Evolutionary conservation across 768 basidiomycete genomes (phyloP).

Genomic region (Tylopilus sp.): DNA sequence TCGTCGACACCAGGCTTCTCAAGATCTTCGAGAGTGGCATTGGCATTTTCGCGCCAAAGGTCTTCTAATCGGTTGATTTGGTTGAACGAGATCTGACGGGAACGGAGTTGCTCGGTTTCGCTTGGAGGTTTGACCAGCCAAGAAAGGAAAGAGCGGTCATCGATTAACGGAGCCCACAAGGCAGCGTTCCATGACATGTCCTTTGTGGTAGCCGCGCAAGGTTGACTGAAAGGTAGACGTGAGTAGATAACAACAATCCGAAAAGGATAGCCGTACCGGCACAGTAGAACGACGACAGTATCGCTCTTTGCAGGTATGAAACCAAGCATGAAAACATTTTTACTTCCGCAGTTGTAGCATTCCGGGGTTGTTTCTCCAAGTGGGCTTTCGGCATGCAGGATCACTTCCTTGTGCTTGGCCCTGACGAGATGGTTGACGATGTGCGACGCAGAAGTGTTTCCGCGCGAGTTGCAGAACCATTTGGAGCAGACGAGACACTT

Average conservation of each 20-base stretch:
- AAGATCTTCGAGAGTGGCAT: constrained; percentile 92
- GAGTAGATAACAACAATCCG: neutral
- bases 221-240: constrained; percentile 60
- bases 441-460: constrained; percentile 96
- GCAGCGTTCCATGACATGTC: constrained; percentile 99
- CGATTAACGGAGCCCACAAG: constrained; percentile 97
- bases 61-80: constrained; percentile 98
- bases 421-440: constrained; percentile 99
- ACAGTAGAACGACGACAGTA: constrained; percentile 95
- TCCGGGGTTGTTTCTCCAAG: constrained; percentile 97
- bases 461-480: constrained; percentile 99
- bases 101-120: constrained; percentile 93
- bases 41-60: constrained; percentile 94
- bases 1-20: constrained; percentile 98
- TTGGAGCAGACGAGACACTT: constrained; percentile 90
- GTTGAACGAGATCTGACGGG: constrained; percentile 93
- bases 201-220: constrained; percentile 94
- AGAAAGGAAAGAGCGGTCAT: constrained; percentile 97
- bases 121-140: constrained; percentile 98
- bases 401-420: constrained; percentile 98
- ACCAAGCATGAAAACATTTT: constrained; percentile 99
- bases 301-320: constrained; percentile 99
- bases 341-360: constrained; percentile 99
- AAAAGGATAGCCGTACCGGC: constrained; percentile 58
- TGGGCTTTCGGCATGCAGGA: constrained; percentile 91